Percentiles rank a stretch among this genome's conserved stretches.
phyloP scores from a whole-genome alignment of 2,329 filamentous ascomycete species.

The Ceratocystis papillata region DNA sequence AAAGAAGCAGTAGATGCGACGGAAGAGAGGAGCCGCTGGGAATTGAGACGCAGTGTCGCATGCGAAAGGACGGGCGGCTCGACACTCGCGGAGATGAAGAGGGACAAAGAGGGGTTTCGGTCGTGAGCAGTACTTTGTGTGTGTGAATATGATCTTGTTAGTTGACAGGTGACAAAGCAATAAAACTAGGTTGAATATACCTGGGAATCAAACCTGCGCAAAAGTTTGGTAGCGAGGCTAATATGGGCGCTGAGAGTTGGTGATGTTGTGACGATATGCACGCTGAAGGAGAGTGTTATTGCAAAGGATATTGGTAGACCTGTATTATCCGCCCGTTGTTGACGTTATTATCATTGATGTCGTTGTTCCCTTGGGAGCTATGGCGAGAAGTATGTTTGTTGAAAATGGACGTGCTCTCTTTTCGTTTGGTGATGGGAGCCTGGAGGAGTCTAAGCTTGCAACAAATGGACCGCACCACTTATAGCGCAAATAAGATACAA shows the following conservation, averaged over 20 bases:
- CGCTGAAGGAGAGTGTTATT: neutral
- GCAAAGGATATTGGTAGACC: neutral
- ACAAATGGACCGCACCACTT: neutral
- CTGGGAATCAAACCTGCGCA: neutral
- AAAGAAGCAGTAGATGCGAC: neutral
- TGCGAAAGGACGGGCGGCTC: neutral
- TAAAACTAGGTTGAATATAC: neutral
- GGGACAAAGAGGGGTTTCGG: neutral
- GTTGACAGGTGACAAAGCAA: constrained; percentile 10
- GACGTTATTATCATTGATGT: neutral
- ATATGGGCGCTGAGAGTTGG: neutral
- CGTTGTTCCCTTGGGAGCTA: neutral
- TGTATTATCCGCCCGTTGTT: too few relatives aligned
- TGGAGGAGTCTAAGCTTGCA: neutral
- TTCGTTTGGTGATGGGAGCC: neutral
- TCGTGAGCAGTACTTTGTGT: neutral
- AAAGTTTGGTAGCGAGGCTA: constrained; percentile 3
- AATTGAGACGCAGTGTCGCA: neutral
- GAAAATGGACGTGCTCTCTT: constrained; percentile 3
- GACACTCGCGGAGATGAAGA: neutral
- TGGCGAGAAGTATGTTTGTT: neutral
- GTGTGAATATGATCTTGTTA: neutral
- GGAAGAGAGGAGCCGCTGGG: neutral
- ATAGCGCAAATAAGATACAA: neutral
- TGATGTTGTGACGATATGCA: neutral